Base-by-base conservation (phyloP, 768 basidiomycete species). In the Panellus pusillus region DNA sequence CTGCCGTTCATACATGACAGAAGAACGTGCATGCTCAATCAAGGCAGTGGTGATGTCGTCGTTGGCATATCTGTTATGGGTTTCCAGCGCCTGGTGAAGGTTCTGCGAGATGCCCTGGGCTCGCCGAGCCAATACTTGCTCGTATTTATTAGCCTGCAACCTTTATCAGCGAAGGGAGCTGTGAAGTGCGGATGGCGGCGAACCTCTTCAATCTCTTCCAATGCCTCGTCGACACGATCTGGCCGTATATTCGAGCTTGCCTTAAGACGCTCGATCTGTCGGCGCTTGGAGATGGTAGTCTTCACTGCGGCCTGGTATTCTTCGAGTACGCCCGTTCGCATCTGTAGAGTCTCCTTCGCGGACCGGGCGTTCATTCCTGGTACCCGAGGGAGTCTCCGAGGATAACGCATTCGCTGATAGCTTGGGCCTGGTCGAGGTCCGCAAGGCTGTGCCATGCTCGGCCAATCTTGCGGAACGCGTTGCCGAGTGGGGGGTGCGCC, bases 341-440 rank as follows among this genome's bases (percentile, higher is more conserved):
- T 92, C 48, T 85, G 80, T 9, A 98, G 72, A 0, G 97, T 95
- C 69, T 96, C 93, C 68, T 97, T 98, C 1, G 97, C 97, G 17
- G 95, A 92, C 41, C 89, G 81, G n/a, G 97, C 93, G 65, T 99
- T 98, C 73, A 95, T 79, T 17, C 94, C 70, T 98, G 95, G 70
- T 99, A 99, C 2, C 93, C 93, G 47, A 98, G 74, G 0, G 93
- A 88, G 70, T 99, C 97, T n/a, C 94, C 95, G 24, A 99, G 72
- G 39, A 98, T 87, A 27, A 98, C 92, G 62, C 91, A 93, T 78
- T 98, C 96, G 62, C 89, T 93, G 56, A 93, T 90, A 29, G 92
- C 85, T 70, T 97, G 92, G 3, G 93, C 90, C 57, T 91, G 88
- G 61, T 93, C 88, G 53, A 97, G 80, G 65, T 95, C 94, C 2